phyloP scores from a whole-genome alignment of 2,329 filamentous ascomycete species.

The Fusarium coffeatum region DNA sequence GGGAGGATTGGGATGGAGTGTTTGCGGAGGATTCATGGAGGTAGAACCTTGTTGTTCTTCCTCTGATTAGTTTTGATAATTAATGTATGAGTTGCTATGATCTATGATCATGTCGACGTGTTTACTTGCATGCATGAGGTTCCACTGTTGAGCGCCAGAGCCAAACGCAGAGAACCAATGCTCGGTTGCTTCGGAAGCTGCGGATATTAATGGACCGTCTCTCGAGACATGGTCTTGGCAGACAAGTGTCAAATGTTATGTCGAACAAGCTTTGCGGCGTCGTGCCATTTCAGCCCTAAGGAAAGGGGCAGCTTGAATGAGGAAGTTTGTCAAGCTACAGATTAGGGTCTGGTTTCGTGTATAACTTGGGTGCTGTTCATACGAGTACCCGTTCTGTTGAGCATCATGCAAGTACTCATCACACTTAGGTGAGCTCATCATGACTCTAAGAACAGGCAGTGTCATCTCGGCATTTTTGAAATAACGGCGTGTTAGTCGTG shows the following conservation, averaged over 20 bases:
- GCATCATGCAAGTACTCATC: background rate
- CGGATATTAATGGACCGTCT: slow-evolving; percentile 16
- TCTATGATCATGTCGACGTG: background rate
- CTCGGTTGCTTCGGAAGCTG: slow-evolving; percentile 17
- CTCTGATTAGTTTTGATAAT: slow-evolving; percentile 28
- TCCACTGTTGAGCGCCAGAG: background rate
- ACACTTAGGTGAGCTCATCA: background rate
- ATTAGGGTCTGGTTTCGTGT: background rate
- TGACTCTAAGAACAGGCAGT: background rate
- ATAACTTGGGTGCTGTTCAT: background rate
- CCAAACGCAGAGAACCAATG: background rate
- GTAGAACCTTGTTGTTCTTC: slow-evolving; percentile 18
- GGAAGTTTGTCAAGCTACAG: background rate
- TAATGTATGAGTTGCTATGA: slow-evolving; percentile 33
- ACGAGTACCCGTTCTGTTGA: background rate
- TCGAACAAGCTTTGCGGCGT: slow-evolving; percentile 29
- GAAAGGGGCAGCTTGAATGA: slow-evolving; percentile 11
- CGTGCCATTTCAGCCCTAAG: slow-evolving; percentile 24
- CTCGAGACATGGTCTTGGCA: background rate
- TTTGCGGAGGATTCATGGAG: slow-evolving; percentile 9
- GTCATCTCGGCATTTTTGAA: background rate
- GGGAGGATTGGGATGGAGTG: slow-evolving; percentile 27
- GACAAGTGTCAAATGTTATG: background rate
- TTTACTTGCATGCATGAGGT: background rate
- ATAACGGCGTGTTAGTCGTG: background rate